Percentiles rank a stretch among this genome's conserved stretches.
Evolutionary conservation across 306 rosid genomes (phyloP).

Genomic region (Cucumis melo): DNA sequence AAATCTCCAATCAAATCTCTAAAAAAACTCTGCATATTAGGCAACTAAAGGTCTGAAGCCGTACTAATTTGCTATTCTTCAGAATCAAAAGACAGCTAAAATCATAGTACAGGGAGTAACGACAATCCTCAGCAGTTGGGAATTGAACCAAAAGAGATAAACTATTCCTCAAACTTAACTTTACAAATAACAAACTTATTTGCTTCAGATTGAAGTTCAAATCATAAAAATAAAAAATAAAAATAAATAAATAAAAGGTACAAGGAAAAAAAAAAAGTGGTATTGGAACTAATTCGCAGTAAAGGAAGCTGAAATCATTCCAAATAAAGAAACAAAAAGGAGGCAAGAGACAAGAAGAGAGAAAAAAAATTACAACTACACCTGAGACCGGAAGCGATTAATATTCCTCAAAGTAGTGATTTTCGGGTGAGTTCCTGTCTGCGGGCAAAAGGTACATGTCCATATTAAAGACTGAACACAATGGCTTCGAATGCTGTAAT

Average conservation of each 20-base stretch:
- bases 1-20: too few species aligned
- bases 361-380: conserved; percentile 11
- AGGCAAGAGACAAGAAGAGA: neutral
- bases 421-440: conserved; percentile 98
- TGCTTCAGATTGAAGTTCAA: neutral
- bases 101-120: neutral
- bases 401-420: conserved; percentile 69
- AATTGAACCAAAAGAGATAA: neutral
- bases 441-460: conserved; percentile 14
- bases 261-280: neutral
- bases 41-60: neutral
- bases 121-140: neutral
- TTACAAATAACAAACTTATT: neutral
- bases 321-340: neutral
- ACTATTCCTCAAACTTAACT: neutral
- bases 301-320: neutral
- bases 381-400: conserved; percentile 87
- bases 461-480: neutral
- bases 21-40: too few species aligned
- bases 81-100: neutral
- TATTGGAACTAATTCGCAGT: neutral
- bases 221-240: neutral
- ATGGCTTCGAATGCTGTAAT: neutral
- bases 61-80: neutral
- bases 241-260: neutral